Base-by-base conservation (phyloP, 108 stramenopile species). In the Discostella pseudostelligera region DNA sequence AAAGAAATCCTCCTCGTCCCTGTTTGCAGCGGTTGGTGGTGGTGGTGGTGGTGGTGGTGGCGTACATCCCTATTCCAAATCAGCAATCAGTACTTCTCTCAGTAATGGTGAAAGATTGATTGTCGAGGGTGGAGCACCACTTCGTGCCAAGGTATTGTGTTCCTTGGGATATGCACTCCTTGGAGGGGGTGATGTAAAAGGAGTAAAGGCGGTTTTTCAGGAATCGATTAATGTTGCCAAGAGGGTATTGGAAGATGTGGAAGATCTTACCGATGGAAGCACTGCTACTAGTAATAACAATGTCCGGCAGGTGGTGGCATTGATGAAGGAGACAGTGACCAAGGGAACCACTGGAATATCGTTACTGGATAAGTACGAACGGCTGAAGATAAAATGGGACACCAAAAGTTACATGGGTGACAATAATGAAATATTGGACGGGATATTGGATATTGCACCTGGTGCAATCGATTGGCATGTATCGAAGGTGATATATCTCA, bases 81-180 rank as follows among this genome's bases (percentile, higher is more conserved):
- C n/a, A n/a, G n/a, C n/a, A n/a, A n/a, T n/a, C n/a, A n/a, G n/a
- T n/a, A n/a, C n/a, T n/a, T n/a, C n/a, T n/a, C n/a, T n/a, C n/a
- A n/a, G n/a, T n/a, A n/a, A n/a, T n/a, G n/a, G n/a, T n/a, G n/a
- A n/a, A n/a, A n/a, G n/a, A n/a, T n/a, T n/a, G n/a, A n/a, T n/a
- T n/a, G n/a, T n/a, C n/a, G n/a, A n/a, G n/a, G n/a, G n/a, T n/a
- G n/a, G n/a, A n/a, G n/a, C n/a, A n/a, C n/a, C 36, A 21, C 55
- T 69, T 0, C 59, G 66, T 8, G 46, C 56, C 29, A 51, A 56
- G 54, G 36, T 36, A 8, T 42, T 70, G 11, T 60, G 40, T 21
- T 25, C 64, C 13, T 39, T 77, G 28, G 76, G 69, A 6, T 62
- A 56, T 35, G 60, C 76, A 0, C 53, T 78, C 14, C 43, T 79